Base-by-base conservation (phyloP, 2,329 filamentous ascomycete species). In the Knufia fluminis region DNA sequence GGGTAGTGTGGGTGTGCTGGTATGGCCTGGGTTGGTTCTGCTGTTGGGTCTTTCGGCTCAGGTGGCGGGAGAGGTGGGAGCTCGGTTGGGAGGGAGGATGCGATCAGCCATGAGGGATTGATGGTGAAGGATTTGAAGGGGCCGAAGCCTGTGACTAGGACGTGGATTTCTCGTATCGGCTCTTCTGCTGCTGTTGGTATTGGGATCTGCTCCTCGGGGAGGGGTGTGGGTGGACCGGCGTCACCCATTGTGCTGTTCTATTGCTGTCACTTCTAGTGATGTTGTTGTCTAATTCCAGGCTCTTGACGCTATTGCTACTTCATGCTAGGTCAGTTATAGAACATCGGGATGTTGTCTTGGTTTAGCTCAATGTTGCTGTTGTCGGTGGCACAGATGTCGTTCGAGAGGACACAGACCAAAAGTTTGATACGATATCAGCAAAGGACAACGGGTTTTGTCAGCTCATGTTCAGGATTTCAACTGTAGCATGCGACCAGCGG, bases 101-200 rank as follows among this genome's bases (percentile, higher is more conserved):
- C 80, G 61, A 94, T 90, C 62, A 90, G 78, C 76, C 80, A 90
- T 2, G 87, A 88, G 7, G 88, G 86, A 62, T 94, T 94, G 52
- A 82, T 70, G 23, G 81, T 78, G 61, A 82, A 82, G 39, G 82
- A 73, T 59, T 83, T 81, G 66, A 94, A 94, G 1, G 88, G 83
- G 86, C 68, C 69, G 57, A 72, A 72, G 16, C 69, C 70, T 7
- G 68, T 74, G n/a, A 75, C 65, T 17, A 74, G 59, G 31, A 74
- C 67, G 47, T 66, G 71, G 48, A 68, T 57, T 43, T 81, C 77
- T 45, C 56, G 47, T n/a, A 52, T 47, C 16, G 32, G 50, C 40
- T 54, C 49, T 19, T 45, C 19, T 26, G 44, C 16, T 10, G 16
- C 33, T 32, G 32, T 33, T 8, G 35, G 22, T 32, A 26, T 32